These are phyloP conservation scores for Glaciozyma antarctica DNA, from an alignment of 768 basidiomycete genomes.

Conservation along the genomic window DNA sequence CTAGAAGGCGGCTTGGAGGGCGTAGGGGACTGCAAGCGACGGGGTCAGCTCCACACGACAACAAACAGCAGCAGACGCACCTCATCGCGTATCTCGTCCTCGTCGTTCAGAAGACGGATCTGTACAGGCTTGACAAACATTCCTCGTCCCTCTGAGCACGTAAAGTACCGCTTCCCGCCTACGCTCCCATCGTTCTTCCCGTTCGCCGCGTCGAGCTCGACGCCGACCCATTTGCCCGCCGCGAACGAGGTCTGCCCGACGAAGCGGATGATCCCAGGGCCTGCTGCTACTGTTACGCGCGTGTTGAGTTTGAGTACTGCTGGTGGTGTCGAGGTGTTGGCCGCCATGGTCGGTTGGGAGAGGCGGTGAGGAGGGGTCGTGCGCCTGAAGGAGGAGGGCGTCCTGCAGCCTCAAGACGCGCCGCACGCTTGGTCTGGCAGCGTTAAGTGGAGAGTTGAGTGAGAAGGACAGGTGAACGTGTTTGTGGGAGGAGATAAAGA, in stretches of 20 bases:
- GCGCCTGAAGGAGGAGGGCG: not conserved
- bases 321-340: not conserved
- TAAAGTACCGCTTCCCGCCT: constrained; percentile 54
- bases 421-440: too few relatives aligned
- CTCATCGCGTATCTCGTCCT: not conserved
- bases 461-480: too few relatives aligned
- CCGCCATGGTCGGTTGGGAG: not conserved
- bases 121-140: constrained; percentile 83
- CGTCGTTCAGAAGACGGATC: constrained; percentile 46
- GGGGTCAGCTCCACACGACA: not conserved
- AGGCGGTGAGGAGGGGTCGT: not conserved
- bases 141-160: constrained; percentile 63
- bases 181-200: constrained; percentile 97
- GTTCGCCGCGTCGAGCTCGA: constrained; percentile 68
- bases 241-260: constrained; percentile 73
- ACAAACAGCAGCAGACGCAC: not conserved
- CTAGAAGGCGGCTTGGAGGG: not conserved
- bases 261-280: constrained; percentile 78
- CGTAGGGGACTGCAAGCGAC: not conserved
- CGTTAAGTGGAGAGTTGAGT: too few relatives aligned
- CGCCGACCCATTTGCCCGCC: constrained; percentile 90
- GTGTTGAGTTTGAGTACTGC: constrained; percentile 50
- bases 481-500: too few relatives aligned
- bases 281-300: constrained; percentile 67
- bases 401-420: not conserved